Conservation (phyloP, 2,329 filamentous ascomycete species). For the Trichoderma sp. region DNA sequence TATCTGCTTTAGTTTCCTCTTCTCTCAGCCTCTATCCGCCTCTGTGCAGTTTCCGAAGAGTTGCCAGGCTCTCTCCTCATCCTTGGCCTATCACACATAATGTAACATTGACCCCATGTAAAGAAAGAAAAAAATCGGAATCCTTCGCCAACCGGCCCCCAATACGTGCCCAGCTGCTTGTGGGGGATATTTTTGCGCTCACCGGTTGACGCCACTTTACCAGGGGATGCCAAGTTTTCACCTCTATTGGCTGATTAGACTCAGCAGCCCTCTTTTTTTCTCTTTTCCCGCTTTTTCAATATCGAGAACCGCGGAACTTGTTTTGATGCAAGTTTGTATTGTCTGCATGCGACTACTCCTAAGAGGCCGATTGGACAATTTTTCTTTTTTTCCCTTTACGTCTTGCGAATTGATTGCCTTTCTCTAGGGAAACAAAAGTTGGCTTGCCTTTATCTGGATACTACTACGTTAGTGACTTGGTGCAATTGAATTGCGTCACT, state of each 20-base stretch:
- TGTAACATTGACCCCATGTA: background rate
- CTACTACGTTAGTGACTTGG: too few relatives aligned
- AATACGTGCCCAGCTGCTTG: background rate
- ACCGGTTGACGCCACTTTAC: slow-evolving; percentile 3
- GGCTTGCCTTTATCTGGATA: too few relatives aligned
- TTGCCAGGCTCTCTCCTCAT: background rate
- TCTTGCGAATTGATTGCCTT: too few relatives aligned
- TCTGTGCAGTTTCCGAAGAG: background rate
- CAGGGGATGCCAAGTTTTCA: background rate
- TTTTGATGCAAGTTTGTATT: too few relatives aligned
- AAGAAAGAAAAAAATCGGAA: background rate
- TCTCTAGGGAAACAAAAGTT: too few relatives aligned
- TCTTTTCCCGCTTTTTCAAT: too few relatives aligned
- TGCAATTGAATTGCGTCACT: too few relatives aligned
- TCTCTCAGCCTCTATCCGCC: background rate
- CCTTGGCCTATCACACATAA: background rate
- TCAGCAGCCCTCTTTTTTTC: too few relatives aligned
- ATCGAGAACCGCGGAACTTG: too few relatives aligned
- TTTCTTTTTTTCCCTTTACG: too few relatives aligned
- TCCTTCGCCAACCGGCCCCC: background rate
- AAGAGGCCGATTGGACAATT: too few relatives aligned
- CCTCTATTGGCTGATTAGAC: background rate
- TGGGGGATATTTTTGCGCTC: background rate
- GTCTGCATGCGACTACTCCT: too few relatives aligned
- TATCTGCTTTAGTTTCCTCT: background rate